These are phyloP conservation scores for Rhizoctonia solani DNA, from an alignment of 1,284 basidiomycete species.

Conservation along the genomic window DNA sequence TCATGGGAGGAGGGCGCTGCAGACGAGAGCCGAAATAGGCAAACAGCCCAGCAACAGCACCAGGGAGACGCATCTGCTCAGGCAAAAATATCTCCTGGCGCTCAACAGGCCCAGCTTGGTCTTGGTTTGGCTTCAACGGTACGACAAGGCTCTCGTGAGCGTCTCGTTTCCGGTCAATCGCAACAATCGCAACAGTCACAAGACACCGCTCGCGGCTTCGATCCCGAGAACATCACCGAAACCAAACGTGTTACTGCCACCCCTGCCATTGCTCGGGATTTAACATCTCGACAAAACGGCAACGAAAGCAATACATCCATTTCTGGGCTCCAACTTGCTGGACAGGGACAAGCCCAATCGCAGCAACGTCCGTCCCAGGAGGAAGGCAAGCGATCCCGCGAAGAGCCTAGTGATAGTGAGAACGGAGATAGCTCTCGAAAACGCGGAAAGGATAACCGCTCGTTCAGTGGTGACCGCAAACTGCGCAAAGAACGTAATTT, in stretches of 20 bases:
- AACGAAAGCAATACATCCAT: constrained; percentile 36
- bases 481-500: constrained; percentile 64
- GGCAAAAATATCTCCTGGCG: constrained; percentile 11
- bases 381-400: constrained; percentile 60
- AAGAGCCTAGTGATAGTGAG: constrained; percentile 62
- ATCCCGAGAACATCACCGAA: constrained; percentile 62
- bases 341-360: constrained; percentile 10
- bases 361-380: constrained; percentile 47
- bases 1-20: constrained; percentile 71
- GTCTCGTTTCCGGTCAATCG: constrained; percentile 33
- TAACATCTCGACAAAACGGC: constrained; percentile 35
- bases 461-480: constrained; percentile 51
- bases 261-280: constrained; percentile 69
- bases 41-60: constrained; percentile 45
- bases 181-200: constrained; percentile 41
- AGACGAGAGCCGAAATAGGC: constrained; percentile 49
- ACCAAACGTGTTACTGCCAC: constrained; percentile 77
- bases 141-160: constrained; percentile 38
- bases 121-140: constrained; percentile 36
- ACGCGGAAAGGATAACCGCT: constrained; percentile 38
- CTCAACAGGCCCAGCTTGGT: constrained; percentile 36
- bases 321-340: constrained; percentile 9
- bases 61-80: constrained; percentile 10
- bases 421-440: constrained; percentile 43
- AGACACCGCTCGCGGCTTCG: constrained; percentile 46